phyloP scores from a whole-genome alignment of 164 flowering plant species.

The Echeveria elegans region DNA sequence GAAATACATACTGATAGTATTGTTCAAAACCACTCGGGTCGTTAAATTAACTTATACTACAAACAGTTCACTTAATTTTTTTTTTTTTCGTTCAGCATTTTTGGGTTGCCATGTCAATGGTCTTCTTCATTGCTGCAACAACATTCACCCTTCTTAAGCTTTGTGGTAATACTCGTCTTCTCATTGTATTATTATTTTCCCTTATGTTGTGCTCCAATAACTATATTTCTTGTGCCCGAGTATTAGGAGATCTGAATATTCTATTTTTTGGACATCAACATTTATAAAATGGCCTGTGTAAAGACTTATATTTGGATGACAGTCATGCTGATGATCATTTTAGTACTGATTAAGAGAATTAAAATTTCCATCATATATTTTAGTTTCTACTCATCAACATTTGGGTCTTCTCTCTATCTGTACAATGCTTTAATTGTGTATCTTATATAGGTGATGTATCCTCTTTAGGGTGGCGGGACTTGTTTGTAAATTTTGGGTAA shows the following conservation, averaged over 20 bases:
- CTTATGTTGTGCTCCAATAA: not conserved
- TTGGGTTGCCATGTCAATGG: slow-evolving; percentile 45
- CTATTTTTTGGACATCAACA: no score
- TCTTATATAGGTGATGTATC: slow-evolving; percentile 69
- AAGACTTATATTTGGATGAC: no score
- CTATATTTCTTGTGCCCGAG: no score
- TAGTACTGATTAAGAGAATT: no score
- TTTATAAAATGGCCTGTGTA: no score
- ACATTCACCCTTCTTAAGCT: slow-evolving; percentile 35
- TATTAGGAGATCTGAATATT: no score
- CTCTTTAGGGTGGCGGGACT: slow-evolving; percentile 93
- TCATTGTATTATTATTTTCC: not conserved
- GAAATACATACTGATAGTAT: not conserved
- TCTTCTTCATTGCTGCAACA: slow-evolving; percentile 41
- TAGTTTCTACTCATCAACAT: no score
- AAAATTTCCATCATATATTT: no score
- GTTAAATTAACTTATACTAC: not conserved
- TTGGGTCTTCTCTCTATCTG: not conserved
- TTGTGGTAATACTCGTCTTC: slow-evolving; percentile 21
- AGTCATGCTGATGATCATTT: no score
- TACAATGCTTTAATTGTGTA: not conserved
- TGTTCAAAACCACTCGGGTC: not conserved
- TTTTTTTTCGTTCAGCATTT: slow-evolving; percentile 25
- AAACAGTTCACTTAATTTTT: no score
- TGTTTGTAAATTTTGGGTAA: slow-evolving; percentile 86